phyloP scores from a whole-genome alignment of 441 rosid genomes.

The Flueggea neowawraea region DNA sequence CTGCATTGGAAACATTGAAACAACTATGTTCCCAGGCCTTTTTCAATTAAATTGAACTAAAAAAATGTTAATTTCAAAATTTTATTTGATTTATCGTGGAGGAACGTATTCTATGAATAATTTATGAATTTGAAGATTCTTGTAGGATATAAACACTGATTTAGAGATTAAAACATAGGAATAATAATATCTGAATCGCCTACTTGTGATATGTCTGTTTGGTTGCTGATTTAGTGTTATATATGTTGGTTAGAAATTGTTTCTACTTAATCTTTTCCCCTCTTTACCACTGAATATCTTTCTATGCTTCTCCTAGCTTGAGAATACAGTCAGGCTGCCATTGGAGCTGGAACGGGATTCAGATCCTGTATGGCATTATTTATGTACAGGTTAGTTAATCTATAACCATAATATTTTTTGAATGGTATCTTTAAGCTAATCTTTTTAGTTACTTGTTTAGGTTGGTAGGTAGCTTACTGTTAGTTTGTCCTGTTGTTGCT shows the following conservation, averaged over 20 bases:
- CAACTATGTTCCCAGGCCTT: too few species aligned
- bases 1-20: too few species aligned
- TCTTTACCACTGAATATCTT: constrained; percentile 10
- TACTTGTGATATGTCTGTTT: neutral
- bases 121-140: too few species aligned
- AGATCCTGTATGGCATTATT: constrained; percentile 98
- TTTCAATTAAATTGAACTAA: too few species aligned
- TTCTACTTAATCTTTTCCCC: constrained; percentile 1
- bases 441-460: too few species aligned
- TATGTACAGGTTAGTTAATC: constrained; percentile 80
- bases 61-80: too few species aligned
- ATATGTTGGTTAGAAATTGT: neutral
- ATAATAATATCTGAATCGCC: neutral
- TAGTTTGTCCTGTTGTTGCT: neutral
- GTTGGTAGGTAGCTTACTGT: neutral
- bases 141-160: too few species aligned
- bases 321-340: constrained; percentile 93
- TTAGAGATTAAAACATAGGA: too few species aligned
- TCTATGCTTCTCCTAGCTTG: constrained; percentile 55
- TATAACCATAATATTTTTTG: neutral
- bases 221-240: neutral
- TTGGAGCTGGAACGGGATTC: constrained; percentile 97
- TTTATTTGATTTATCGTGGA: too few species aligned
- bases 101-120: too few species aligned
- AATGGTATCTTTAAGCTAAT: constrained; percentile 1